A percentile compares a stretch with the other conserved stretches of the same genome.
These are phyloP conservation scores for Tolypocladium inflatum DNA, from an alignment of 2,329 filamentous ascomycete genomes.

Conservation along the genomic window DNA sequence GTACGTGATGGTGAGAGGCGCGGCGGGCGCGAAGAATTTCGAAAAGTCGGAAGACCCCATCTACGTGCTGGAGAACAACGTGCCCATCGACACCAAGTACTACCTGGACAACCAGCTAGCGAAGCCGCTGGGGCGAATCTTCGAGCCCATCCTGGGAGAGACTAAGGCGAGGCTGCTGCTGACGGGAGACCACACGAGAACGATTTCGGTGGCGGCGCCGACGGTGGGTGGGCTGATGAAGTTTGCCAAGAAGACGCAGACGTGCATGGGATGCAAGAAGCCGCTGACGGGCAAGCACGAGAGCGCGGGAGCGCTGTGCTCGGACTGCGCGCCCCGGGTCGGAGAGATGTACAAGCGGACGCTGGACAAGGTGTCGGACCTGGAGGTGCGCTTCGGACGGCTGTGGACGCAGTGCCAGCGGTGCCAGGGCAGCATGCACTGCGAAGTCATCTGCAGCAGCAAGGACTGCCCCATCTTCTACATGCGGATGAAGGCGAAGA, in stretches of 20 bases:
- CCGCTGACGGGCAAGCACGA: slow-evolving; percentile 75
- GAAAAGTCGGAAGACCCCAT: slow-evolving; percentile 96
- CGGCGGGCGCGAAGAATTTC: slow-evolving; percentile 85
- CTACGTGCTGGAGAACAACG: slow-evolving; percentile 92
- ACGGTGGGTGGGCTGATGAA: slow-evolving; percentile 94
- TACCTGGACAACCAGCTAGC: slow-evolving; percentile 97
- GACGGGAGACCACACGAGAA: slow-evolving; percentile 88
- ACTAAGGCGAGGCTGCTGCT: slow-evolving; percentile 80
- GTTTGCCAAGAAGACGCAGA: slow-evolving; percentile 94
- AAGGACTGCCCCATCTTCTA: slow-evolving; percentile 99
- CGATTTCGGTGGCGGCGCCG: slow-evolving; percentile 85
- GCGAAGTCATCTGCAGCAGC: slow-evolving; percentile 93
- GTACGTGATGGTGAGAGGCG: slow-evolving; percentile 94
- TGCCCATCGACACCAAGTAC: slow-evolving; percentile 96
- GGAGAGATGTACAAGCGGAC: slow-evolving; percentile 93
- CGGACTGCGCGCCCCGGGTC: slow-evolving; percentile 73
- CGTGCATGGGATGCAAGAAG: slow-evolving; percentile 99
- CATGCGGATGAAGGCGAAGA: slow-evolving; percentile 99
- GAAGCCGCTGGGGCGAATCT: slow-evolving; percentile 89
- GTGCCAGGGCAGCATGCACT: slow-evolving; percentile 96
- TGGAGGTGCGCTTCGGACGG: slow-evolving; percentile 85
- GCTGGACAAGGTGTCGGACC: slow-evolving; percentile 75
- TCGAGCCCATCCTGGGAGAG: slow-evolving; percentile 94
- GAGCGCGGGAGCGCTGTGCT: slow-evolving; percentile 76
- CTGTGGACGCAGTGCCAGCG: slow-evolving; percentile 98